Evolutionary conservation across 257 asterid species (phyloP).

Genomic region (Primulina tabacum): DNA sequence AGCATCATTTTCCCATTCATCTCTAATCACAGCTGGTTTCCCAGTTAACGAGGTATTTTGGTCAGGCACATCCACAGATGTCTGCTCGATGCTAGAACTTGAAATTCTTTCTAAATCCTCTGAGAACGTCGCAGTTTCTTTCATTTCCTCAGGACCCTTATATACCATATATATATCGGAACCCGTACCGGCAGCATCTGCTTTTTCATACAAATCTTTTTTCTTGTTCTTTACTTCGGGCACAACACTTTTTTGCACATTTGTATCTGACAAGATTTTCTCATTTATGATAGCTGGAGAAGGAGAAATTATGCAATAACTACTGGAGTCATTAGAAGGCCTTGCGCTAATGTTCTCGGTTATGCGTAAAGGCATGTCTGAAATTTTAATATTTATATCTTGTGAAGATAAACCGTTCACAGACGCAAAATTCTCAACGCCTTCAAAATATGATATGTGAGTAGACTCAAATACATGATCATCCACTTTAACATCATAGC

Average conservation of each 20-base stretch:
- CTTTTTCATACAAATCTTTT: conserved; percentile 48
- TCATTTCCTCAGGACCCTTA: conserved; percentile 87
- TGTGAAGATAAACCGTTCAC: conserved; percentile 26
- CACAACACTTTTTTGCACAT: conserved; percentile 37
- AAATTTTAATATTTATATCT: conserved; percentile 24
- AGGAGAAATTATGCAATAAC: conserved; percentile 29
- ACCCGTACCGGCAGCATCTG: conserved; percentile 79
- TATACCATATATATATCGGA: conserved; percentile 88
- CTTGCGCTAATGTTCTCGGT: conserved; percentile 24
- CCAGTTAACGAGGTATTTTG: conserved; percentile 34
- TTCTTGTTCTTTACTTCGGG: conserved; percentile 47
- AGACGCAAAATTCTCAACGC: conserved; percentile 24
- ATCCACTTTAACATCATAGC: conserved; percentile 27
- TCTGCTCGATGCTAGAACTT: conserved; percentile 31
- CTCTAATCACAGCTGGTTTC: conserved; percentile 49
- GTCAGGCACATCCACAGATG: conserved; percentile 33
- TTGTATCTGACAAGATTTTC: conserved; percentile 47
- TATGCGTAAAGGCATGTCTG: conserved; percentile 24
- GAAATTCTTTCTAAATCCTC: conserved; percentile 37
- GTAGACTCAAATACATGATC: conserved; percentile 30
- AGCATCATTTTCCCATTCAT: conserved; percentile 98
- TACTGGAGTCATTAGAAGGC: conserved; percentile 23
- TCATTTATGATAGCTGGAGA: conserved; percentile 40
- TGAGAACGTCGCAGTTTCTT: conserved; percentile 38
- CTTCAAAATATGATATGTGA: conserved; percentile 20